phyloP scores from a whole-genome alignment of 2,329 filamentous ascomycete species.

The Chaetomium globosum region DNA sequence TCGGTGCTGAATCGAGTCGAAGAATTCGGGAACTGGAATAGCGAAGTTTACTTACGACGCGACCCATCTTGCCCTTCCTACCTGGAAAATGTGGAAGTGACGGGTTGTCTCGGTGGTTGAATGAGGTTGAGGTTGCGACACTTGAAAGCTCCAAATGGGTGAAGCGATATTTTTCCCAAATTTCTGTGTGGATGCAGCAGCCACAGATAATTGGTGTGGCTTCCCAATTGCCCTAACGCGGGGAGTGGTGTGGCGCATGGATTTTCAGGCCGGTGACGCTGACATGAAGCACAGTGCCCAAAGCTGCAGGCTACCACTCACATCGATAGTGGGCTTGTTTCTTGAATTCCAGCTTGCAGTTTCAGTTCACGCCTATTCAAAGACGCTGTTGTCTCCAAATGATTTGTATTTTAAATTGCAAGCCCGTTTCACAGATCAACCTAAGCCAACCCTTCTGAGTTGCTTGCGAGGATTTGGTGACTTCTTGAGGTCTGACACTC shows the following conservation, averaged over 20 bases:
- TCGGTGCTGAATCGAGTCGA: slow-evolving; percentile 28
- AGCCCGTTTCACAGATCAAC: background rate
- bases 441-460: background rate
- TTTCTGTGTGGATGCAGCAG: slow-evolving; percentile 39
- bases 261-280: background rate
- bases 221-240: slow-evolving; percentile 37
- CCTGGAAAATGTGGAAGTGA: slow-evolving; percentile 37
- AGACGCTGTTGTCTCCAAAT: background rate
- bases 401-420: background rate
- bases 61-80: slow-evolving; percentile 54
- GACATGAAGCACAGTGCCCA: slow-evolving; percentile 10
- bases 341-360: background rate
- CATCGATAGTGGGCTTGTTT: background rate
- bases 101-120: slow-evolving; percentile 38
- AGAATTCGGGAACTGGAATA: slow-evolving; percentile 26
- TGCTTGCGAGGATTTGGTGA: background rate
- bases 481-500: background rate
- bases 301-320: background rate
- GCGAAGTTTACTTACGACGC: slow-evolving; percentile 48
- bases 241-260: slow-evolving; percentile 31
- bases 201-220: slow-evolving; percentile 35
- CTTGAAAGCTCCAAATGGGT: slow-evolving; percentile 35
- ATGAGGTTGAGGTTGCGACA: slow-evolving; percentile 37
- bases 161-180: slow-evolving; percentile 39
- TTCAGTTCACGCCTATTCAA: background rate